Evolutionary conservation across 164 flowering plant genomes (phyloP), one percentile per base, ranked within the genome.

Genomic region (Vitis rotundifolia): DNA sequence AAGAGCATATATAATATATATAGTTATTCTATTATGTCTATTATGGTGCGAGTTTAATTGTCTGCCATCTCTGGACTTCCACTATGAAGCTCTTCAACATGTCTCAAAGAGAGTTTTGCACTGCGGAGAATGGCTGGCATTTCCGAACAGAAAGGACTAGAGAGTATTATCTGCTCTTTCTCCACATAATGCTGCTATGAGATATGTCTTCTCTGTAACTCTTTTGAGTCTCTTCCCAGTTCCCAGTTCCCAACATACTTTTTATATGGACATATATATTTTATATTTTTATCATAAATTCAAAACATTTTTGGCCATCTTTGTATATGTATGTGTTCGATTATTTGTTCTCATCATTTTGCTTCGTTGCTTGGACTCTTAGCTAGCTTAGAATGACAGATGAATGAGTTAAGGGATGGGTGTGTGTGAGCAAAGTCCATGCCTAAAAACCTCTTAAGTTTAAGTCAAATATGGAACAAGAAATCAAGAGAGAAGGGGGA

Each of bases 301-400:
- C 64, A 29, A 48, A 68, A 56, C 48, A 61, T 57, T 49, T 73
- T 73, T 68, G 58, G 31, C n/a, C 62, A 19, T 71, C 57, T 19
- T 12, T 64, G 28, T 59, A 10, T 59, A 19, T 26, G 28, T 19
- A 2, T 26, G 26, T 26, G 26, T 37, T 37, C 3, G 44, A 37
- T 37, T 37, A 37, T 37, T 37, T 37, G 5, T 37, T 3, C 0
- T 37, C 44, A 37, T 37, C 44, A 37, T 37, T 22, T 37, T 37
- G 44, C 44, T 37, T 37, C 6, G 44, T 37, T 37, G 44, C 44
- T 37, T 3, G 44, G 44, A 37, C 44, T 37, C 44, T 37, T 37
- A 37, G 44, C 26, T 22, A 22, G 26, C 26, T 37, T 37, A 37
- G 5, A 37, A 37, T 0, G 6, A 37, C 7, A 37, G 44, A 37